Base-by-base conservation (phyloP, 805 yeast genomes). In the Saccharomycopsis guyanensis region DNA sequence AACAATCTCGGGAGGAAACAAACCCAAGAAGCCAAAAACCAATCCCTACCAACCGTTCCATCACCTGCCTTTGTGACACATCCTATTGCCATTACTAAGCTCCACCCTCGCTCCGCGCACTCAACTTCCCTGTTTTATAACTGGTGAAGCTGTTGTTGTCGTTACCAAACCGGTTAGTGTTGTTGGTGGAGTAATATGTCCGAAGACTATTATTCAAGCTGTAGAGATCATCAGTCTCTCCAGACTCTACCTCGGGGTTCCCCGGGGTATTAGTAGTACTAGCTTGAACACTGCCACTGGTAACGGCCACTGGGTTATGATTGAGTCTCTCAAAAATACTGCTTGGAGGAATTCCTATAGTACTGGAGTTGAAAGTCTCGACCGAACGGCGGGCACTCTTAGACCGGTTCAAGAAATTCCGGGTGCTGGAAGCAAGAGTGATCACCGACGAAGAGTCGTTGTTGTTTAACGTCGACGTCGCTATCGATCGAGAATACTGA, bases 301-400 rank as follows among this genome's bases (percentile, higher is more conserved):
- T 37, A 16, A 13, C 23, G 13, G 10, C 23, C 6, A 15, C 23
- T 4, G 19, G 24, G 33, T n/a, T 23, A 13, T 25, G 24, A 20
- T 42, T 50, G 19, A 51, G 44, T 38, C 54, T 13, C 33, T 51
- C 54, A 13, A 51, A 49, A 8, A 51, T 40, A 37, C 52, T 49
- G 31, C 50, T 42, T 1, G 54, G 54, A 3, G 54, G 54, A 15
- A 51, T 51, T 4, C 54, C 54, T 6, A 51, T 36, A 6, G 54
- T 51, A 16, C 53, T 50, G 3, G 52, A 48, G 40, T 49, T 51
- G 16, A 49, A 51, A 8, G 54, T 51, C 32, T 51, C 54, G 3
- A 51, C 47, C 8, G 52, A 48, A 34, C 54, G 39, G 35, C 54
- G 23, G 4, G 51, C 43, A 37, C 52, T 48, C 38, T 51, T 47